Base-by-base conservation (phyloP, 164 flowering plant genomes). In the Pachysandra terminalis region DNA sequence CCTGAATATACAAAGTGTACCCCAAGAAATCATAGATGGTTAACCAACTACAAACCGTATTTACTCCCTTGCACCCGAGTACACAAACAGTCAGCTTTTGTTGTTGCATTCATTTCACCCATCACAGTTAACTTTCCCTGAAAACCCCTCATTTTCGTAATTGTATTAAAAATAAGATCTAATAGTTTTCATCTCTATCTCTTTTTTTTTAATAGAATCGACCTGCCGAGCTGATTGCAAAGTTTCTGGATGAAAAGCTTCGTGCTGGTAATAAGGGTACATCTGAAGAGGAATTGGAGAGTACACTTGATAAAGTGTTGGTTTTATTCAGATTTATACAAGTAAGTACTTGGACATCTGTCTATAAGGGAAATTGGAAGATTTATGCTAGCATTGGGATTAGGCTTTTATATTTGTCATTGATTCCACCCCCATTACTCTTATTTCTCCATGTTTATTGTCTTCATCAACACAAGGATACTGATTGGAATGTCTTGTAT, bases 201-300 rank as follows among this genome's bases (percentile, higher is more conserved):
- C n/a, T n/a, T n/a, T n/a, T n/a, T 62, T 59, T 66, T 72, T 56
- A 10, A 73, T 66, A 94, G 98, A 94, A 94, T 78, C 97, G 97
- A 26, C 93, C 98, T 65, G 98, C 98, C 57, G 99, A 96, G 83
- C 78, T 96, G 71, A 91, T 96, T 72, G 99, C 99, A 7, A 96
- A 96, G 82, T 96, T 91, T 83, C 75, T 96, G 80, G 99, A 96
- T 75, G 99, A 96, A 78, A 96, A 93, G 77, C 98, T 96, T 62
- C 98, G 99, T 75, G 98, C 98, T 81, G 98, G 99, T 53, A 93
- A 93, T 63, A 96, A 96, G 84, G 98, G 99, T 72, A 86, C 93
- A 67, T 93, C 98, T 61, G 99, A 96, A 78, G 99, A 96, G 84
- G 98, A 96, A 69, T 79, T 96, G 78, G 99, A 96, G 88, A 86